Evolutionary conservation across 331 rosid genomes (phyloP).

Genomic region (Pyrus hybrid): DNA sequence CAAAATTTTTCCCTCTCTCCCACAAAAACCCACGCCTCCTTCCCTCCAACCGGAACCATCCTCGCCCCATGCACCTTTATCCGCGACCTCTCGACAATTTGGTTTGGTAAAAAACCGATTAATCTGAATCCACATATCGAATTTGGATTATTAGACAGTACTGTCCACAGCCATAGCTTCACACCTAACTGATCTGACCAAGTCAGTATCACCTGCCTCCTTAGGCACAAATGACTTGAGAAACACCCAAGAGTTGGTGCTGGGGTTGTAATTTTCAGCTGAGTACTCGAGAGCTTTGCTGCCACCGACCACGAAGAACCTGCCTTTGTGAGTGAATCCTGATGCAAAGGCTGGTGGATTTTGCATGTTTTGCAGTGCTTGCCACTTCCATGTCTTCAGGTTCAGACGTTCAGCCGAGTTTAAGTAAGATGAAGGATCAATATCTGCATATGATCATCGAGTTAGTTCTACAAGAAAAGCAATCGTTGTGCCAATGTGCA

Average conservation of each 20-base stretch:
- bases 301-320: conserved; percentile 2
- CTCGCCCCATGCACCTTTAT: not conserved
- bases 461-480: not conserved
- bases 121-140: not conserved
- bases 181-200: conserved; percentile 3
- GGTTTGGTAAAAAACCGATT: not conserved
- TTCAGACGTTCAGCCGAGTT: not conserved
- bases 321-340: not conserved
- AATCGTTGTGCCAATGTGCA: too few relatives aligned
- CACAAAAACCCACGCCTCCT: conserved; percentile 8
- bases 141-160: not conserved
- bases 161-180: conserved; percentile 1
- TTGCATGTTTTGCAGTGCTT: not conserved
- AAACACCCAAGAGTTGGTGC: not conserved
- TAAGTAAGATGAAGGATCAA: conserved; percentile 1
- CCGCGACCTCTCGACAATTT: not conserved
- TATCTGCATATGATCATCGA: not conserved
- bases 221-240: conserved; percentile 1
- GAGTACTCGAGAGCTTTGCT: not conserved
- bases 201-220: not conserved
- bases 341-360: not conserved
- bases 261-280: not conserved
- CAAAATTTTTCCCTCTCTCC: not conserved
- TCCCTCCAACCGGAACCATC: conserved; percentile 3
- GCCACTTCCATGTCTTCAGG: conserved; percentile 5